Conservation (phyloP, 768 basidiomycete species). For the Agaricus subrufescens region DNA sequence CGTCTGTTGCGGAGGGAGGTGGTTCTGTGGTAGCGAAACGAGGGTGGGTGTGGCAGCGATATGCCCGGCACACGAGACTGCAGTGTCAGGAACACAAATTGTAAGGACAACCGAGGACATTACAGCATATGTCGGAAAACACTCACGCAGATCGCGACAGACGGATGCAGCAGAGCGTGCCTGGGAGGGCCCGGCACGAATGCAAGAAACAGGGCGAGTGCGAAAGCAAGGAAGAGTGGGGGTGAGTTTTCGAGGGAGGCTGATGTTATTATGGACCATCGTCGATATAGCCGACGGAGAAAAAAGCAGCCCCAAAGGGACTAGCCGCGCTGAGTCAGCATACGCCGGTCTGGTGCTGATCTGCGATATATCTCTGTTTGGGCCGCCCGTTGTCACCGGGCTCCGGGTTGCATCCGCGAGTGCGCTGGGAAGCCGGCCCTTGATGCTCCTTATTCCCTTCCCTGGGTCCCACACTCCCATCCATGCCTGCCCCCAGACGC, state of each 20-base stretch:
- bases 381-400: too few species aligned
- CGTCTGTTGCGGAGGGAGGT: not conserved
- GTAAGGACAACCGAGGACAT: constrained; percentile 1
- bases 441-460: not conserved
- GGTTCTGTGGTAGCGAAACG: constrained; percentile 12
- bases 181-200: not conserved
- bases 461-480: not conserved
- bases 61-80: constrained; percentile 17
- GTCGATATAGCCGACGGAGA: too few species aligned
- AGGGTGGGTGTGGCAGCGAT: constrained; percentile 10
- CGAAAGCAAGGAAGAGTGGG: not conserved
- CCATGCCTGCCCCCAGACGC: constrained; percentile 21
- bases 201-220: not conserved
- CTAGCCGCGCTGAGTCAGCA: too few species aligned
- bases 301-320: too few species aligned
- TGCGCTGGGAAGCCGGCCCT: not conserved
- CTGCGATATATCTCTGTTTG: too few species aligned
- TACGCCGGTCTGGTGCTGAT: too few species aligned
- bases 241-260: not conserved
- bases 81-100: not conserved
- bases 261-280: not conserved
- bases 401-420: too few species aligned
- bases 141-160: constrained; percentile 18
- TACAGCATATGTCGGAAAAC: constrained; percentile 7
- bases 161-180: not conserved